Evolutionary conservation across 139 green algal genomes (phyloP), one percentile per base, ranked within the genome.

Genomic region (Tetraselmis striata): DNA sequence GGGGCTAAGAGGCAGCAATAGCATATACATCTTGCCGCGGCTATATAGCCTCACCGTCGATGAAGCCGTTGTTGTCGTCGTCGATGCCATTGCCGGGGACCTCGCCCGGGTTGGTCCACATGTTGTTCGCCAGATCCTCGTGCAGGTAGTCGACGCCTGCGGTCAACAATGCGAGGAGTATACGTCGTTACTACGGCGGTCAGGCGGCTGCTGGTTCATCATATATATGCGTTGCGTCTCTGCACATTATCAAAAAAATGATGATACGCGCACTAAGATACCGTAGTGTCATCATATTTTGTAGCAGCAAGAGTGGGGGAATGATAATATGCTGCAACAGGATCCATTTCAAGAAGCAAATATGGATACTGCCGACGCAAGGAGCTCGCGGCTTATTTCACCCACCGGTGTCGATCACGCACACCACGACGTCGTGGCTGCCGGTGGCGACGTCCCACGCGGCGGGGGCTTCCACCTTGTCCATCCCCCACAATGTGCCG

Each of bases 41-140:
- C 11, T 67, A 67, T 67, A 67, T 67, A 67, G 18, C 18, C 45
- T 67, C 45, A 67, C 45, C 74, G 74, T 77, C 74, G 25, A 77
- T 28, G 25, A 77, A 80, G 92, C 92, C 91, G 32, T 94, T 94
- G 29, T 77, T 76, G 80, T 95, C 92, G 80, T 95, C 85, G 76
- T 94, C 92, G 1, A 92, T 81, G 1, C 87, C 88, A 18, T 77
- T 79, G 29, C 29, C 29, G 31, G 31, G 77, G 24, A 81, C 77
- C 77, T 81, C 32, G 31, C 28, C 78, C 1, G 30, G 29, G 79
- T 95, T 95, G 30, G 81, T 81, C 89, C 92, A 93, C 23, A 94
- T 78, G 79, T 91, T 93, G 28, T 2, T 29, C 18, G 25, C 45
- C 5, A 96, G 81, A 80, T 95, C 91, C 22, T 83, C 83, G 81